A percentile compares a stretch with the other conserved stretches of the same genome.
Conservation (phyloP, 78 protist species). For the Speleostelium caveatum region DNA sequence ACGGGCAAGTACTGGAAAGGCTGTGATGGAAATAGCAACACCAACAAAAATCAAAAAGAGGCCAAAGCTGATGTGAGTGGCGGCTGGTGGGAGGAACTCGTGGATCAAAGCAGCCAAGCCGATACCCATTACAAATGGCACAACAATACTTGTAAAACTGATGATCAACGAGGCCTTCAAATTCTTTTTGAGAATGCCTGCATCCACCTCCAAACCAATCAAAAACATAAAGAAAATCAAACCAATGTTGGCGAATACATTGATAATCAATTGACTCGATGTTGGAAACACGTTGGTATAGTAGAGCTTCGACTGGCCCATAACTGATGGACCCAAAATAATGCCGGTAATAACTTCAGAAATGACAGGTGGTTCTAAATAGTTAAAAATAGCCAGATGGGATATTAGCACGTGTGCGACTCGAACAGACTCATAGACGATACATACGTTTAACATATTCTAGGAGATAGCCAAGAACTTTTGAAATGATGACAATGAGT, state of each 20-base stretch:
- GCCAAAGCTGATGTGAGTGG: background rate
- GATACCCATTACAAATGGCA: constrained; percentile 86
- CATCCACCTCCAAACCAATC: constrained; percentile 84
- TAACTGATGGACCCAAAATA: constrained; percentile 72
- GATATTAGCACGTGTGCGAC: too few species aligned
- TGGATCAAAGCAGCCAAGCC: constrained; percentile 54
- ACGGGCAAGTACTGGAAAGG: constrained; percentile 88
- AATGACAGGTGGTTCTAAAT: constrained; percentile 78
- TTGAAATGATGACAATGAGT: constrained; percentile 60
- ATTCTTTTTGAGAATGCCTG: constrained; percentile 63
- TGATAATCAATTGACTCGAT: background rate
- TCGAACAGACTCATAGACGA: background rate
- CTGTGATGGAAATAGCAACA: constrained; percentile 86
- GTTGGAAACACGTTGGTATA: constrained; percentile 16
- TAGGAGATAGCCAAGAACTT: constrained; percentile 18
- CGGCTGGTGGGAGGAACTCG: constrained; percentile 5
- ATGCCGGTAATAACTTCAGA: constrained; percentile 82
- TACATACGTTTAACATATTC: constrained; percentile 44
- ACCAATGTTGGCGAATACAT: constrained; percentile 83
- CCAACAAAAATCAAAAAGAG: constrained; percentile 76
- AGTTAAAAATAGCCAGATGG: too few species aligned
- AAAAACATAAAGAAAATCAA: constrained; percentile 84
- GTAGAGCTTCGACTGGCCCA: constrained; percentile 5
- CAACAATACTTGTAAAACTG: constrained; percentile 27
- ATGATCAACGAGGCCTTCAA: constrained; percentile 60